Evolutionary conservation across 2,329 filamentous ascomycete genomes (phyloP).

Genomic region (Aspergillus ruber): DNA sequence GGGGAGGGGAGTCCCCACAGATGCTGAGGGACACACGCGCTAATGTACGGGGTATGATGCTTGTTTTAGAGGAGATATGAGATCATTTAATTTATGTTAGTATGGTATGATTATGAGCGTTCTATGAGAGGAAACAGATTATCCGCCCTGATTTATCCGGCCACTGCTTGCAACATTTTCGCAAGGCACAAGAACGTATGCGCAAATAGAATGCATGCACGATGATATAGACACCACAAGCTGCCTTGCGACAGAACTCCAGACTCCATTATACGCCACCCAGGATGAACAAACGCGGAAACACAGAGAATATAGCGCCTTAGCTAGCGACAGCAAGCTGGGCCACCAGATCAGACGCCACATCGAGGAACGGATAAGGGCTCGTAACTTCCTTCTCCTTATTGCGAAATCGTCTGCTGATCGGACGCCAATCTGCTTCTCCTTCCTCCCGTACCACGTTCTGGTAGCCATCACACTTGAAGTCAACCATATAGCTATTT

Average conservation of each 20-base stretch:
- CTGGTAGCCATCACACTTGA: constrained; percentile 97
- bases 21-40: too few relatives aligned
- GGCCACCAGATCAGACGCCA: constrained; percentile 86
- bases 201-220: background rate
- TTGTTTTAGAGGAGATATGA: too few relatives aligned
- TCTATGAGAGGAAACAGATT: background rate
- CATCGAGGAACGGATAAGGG: constrained; percentile 91
- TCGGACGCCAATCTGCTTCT: constrained; percentile 42
- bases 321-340: constrained; percentile 79
- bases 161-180: too few relatives aligned
- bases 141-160: background rate
- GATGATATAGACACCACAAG: background rate
- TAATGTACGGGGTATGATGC: too few relatives aligned
- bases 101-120: too few relatives aligned
- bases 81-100: too few relatives aligned
- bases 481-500: constrained; percentile 91
- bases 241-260: background rate
- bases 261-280: background rate
- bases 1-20: background rate
- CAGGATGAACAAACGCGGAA: background rate
- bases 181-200: background rate
- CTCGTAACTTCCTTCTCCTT: constrained; percentile 94
- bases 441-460: constrained; percentile 58
- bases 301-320: background rate
- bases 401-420: constrained; percentile 47